Conservation (phyloP, 176 grass and related monocot genomes). For the Avena sativa region DNA sequence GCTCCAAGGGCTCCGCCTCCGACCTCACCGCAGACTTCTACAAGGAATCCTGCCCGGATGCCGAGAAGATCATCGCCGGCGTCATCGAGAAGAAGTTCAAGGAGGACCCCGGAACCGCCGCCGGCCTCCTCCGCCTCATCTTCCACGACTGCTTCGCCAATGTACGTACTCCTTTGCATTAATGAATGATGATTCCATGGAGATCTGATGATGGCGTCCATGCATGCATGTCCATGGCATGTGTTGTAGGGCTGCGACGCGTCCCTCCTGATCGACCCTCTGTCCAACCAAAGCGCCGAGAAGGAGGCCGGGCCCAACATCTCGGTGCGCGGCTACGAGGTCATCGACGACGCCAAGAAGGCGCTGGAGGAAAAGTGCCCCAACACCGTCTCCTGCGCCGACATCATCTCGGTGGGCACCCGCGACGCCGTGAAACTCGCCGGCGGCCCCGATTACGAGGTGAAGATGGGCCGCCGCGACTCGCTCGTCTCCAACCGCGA, state of each 20-base stretch:
- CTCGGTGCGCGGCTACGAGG: constrained; percentile 58
- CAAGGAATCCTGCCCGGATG: constrained; percentile 44
- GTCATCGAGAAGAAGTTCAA: constrained; percentile 47
- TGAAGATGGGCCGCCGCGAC: constrained; percentile 59
- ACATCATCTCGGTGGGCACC: constrained; percentile 51
- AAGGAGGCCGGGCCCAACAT: constrained; percentile 65
- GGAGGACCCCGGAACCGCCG: constrained; percentile 41
- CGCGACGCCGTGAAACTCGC: constrained; percentile 48
- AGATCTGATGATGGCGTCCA: too few relatives aligned
- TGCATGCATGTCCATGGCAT: neutral
- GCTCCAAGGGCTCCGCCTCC: neutral
- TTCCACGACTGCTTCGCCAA: constrained; percentile 67
- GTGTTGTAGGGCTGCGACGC: constrained; percentile 69
- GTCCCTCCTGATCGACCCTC: constrained; percentile 73
- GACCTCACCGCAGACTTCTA: constrained; percentile 47
- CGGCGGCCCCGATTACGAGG: constrained; percentile 50
- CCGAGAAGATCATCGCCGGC: constrained; percentile 44
- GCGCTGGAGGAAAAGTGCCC: constrained; percentile 66
- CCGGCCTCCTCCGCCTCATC: constrained; percentile 55
- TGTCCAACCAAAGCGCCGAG: constrained; percentile 57
- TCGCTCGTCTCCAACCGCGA: constrained; percentile 53
- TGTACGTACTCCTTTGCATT: constrained; percentile 28
- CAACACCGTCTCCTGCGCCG: constrained; percentile 67
- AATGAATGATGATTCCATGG: neutral
- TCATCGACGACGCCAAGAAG: constrained; percentile 76